Evolutionary conservation across 257 asterid genomes (phyloP).

Genomic region (Solanum clarkiae): DNA sequence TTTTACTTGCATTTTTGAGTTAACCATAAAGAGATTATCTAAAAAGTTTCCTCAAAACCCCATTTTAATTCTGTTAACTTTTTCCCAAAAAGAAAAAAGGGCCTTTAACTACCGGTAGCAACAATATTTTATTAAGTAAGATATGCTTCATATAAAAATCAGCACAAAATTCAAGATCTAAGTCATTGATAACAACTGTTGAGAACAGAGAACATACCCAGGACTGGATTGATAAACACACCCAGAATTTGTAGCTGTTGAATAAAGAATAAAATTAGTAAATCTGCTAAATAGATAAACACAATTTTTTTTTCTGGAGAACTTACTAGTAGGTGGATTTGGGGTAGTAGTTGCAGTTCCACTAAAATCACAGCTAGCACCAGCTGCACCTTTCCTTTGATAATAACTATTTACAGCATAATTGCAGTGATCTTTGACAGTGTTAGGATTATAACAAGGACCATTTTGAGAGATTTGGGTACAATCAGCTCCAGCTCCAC

Average conservation of each 20-base stretch:
- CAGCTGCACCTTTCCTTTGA: conserved; percentile 34
- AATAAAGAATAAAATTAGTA: not conserved
- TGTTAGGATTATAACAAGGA: conserved; percentile 60
- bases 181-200: not conserved
- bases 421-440: conserved; percentile 70
- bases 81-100: not conserved
- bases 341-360: conserved; percentile 39
- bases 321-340: conserved; percentile 42
- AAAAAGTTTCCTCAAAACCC: not conserved
- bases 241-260: conserved; percentile 33
- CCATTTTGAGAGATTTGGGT: conserved; percentile 43
- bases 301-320: not conserved
- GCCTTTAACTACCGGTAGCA: not conserved
- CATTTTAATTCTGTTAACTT: not conserved
- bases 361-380: conserved; percentile 55
- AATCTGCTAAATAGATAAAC: not conserved
- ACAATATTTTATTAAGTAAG: not conserved
- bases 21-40: not conserved
- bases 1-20: not conserved
- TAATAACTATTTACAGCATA: conserved; percentile 85
- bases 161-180: not conserved
- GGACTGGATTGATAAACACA: conserved; percentile 58
- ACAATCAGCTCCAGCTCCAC: conserved; percentile 85
- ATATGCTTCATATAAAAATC: not conserved
- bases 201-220: conserved; percentile 30